A percentile compares a stretch with the other conserved stretches of the same genome.
Conservation (phyloP, 495 filamentous ascomycete genomes). For the Neurospora hispaniola region DNA sequence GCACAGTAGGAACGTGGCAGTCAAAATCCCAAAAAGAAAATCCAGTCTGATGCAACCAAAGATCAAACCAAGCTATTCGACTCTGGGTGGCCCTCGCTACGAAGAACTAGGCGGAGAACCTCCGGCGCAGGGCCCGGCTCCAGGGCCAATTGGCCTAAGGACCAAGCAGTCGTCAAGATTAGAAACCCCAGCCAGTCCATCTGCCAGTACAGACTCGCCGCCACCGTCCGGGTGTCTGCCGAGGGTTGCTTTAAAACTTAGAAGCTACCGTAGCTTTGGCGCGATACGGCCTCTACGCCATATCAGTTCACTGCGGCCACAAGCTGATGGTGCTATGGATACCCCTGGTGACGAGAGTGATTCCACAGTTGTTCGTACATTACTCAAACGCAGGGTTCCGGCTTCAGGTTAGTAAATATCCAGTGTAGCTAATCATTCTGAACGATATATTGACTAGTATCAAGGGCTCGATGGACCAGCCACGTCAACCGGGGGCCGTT, state of each 20-base stretch:
- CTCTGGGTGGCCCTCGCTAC: not conserved
- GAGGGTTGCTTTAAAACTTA: conserved; percentile 4
- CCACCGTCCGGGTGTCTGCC: conserved; percentile 4
- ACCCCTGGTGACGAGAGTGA: not conserved
- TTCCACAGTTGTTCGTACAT: not conserved
- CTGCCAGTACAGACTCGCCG: not conserved
- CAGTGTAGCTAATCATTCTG: not conserved
- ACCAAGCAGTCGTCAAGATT: not conserved
- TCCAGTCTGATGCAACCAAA: conserved; percentile 9
- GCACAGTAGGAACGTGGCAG: conserved; percentile 12
- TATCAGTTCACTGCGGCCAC: conserved; percentile 5
- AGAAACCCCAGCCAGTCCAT: not conserved
- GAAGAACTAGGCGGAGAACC: not conserved
- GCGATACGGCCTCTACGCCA: conserved; percentile 2
- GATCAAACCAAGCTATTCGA: not conserved
- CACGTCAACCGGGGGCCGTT: not conserved
- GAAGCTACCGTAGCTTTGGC: conserved; percentile 6
- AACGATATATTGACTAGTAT: not conserved
- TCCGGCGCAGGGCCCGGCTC: not conserved
- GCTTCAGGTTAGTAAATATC: not conserved
- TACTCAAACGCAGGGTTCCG: not conserved
- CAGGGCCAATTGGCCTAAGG: conserved; percentile 3
- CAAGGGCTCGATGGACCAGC: not conserved
- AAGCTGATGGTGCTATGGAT: conserved; percentile 5
- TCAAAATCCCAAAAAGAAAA: conserved; percentile 10